phyloP scores from a whole-genome alignment of 129 eudicot species.

The Tanacetum coccineum region DNA sequence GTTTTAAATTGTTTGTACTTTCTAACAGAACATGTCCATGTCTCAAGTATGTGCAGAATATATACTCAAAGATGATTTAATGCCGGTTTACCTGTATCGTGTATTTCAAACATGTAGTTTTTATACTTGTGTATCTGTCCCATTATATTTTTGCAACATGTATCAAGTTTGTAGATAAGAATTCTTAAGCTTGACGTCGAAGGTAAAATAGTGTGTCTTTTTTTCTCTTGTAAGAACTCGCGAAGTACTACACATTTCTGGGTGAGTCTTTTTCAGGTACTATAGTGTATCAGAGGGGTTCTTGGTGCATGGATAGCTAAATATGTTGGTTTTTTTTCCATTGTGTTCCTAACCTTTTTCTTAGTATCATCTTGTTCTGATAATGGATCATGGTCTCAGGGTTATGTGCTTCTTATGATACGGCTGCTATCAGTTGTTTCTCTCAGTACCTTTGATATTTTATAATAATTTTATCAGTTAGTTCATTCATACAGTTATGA shows the following conservation, averaged over 20 bases:
- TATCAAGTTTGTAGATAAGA: neutral
- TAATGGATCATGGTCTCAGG: neutral
- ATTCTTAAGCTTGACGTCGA: neutral
- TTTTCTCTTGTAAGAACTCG: neutral
- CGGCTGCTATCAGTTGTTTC: neutral
- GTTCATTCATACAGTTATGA: neutral
- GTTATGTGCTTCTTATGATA: neutral
- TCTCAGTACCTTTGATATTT: too few relatives aligned
- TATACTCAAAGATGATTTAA: too few relatives aligned
- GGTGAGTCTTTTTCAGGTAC: conserved; percentile 13
- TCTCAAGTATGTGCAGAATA: too few relatives aligned
- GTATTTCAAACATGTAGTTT: too few relatives aligned
- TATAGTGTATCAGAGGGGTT: neutral
- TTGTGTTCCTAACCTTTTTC: neutral
- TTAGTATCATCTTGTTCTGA: neutral
- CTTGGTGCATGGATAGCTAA: neutral
- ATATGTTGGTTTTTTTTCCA: neutral
- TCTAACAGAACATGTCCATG: too few relatives aligned
- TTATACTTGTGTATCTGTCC: neutral
- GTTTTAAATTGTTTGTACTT: too few relatives aligned
- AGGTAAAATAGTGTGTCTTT: neutral
- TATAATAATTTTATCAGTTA: neutral
- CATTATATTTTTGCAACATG: neutral
- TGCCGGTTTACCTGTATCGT: too few relatives aligned
- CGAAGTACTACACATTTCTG: neutral